Evolutionary conservation across 1,284 basidiomycete genomes (phyloP), one percentile per base, ranked within the genome.

Genomic region (Violaceomyces palustris): DNA sequence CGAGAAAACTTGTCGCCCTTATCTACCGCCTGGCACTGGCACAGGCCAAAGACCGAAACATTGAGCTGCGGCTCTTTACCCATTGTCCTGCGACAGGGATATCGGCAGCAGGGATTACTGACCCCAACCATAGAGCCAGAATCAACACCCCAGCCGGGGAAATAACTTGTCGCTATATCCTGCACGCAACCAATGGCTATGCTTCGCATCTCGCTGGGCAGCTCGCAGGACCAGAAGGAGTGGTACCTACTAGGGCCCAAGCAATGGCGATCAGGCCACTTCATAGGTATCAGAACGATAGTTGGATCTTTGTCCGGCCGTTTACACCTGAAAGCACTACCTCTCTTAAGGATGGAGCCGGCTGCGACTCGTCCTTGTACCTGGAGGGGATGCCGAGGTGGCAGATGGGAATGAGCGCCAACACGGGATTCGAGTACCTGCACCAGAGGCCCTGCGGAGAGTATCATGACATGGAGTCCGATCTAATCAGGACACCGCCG

Each of bases 171-270:
- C 73, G 78, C 10, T 80, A 80, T 46, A 77, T 90, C 29, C 72
- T 90, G 1, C 86, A 90, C 62, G 86, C 86, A 0, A 88, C 86
- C 4, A 89, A 90, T 58, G 87, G 75, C 0, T 87, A 89, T 46
- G 80, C 34, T 1, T 80, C 81, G 1, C 79, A 85, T 60, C 81
- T 88, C 17, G 62, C 79, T 79, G 66, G 88, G 9, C 82, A 83
- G 0, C 78, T 81, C 42, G 65, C 77, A 1, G 82, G 82, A 0
- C 75, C 77, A 14, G 8, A 31, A 1, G 52, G 57, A 0, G 83
- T 89, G 49, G 75, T 85, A 0, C 87, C 87, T 0, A 81, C 81
- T 0, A 82, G 87, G 8, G 86, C 83, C 0, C 87, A 89, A 64
- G 78, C 84, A 37, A 76, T 86, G 18, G 80, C 85, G 0, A 73